Base-by-base conservation (phyloP, 2,329 filamentous ascomycete genomes). In the Stagonosporopsis chrysanthemi region DNA sequence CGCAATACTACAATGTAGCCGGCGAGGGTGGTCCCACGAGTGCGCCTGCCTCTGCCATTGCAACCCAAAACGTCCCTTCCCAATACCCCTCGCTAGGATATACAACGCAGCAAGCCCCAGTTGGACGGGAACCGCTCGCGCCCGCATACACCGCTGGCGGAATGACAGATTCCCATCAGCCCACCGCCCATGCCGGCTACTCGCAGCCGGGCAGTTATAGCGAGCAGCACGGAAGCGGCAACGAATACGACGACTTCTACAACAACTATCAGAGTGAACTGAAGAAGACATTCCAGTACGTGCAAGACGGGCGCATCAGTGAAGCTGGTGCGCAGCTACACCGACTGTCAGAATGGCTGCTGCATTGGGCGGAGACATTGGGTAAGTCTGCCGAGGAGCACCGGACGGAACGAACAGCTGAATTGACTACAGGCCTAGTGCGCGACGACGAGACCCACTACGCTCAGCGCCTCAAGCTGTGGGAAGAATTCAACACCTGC, bases 401-500 rank as follows among this genome's bases (percentile, higher is more conserved):
- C 53, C 47, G 26, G 22, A 64, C 60, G 55, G 68, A 60, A 65
- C 66, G 69, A 77, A 74, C 76, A 76, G 68, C 78, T 76, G 67
- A 73, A 73, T 76, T 76, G 72, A 77, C 75, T 72, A 62, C 78
- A 97, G 92, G 92, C 56, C 86, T 98, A 68, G 88, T 90, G 64
- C 87, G 89, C 70, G 93, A 98, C 79, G 90, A 97, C 75, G 86
- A 90, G 71, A 82, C 83, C 50, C 84, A 91, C 53, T 88, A 95
- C 71, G 79, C 83, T 53, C 89, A 95, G 66, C 88, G 92, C 52
- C 84, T 97, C 64, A 88, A 89, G 71, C 80, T 98, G 6, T 99
- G 95, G 95, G 88, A 90, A 68, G 90, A 97, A 66, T 97, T 98
- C 80, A 98, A 99, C 76, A 85, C 91, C 56, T 92, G 91, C 57